Base-by-base conservation (phyloP, 2,329 filamentous ascomycete genomes). In the Cercospora berteroae region DNA sequence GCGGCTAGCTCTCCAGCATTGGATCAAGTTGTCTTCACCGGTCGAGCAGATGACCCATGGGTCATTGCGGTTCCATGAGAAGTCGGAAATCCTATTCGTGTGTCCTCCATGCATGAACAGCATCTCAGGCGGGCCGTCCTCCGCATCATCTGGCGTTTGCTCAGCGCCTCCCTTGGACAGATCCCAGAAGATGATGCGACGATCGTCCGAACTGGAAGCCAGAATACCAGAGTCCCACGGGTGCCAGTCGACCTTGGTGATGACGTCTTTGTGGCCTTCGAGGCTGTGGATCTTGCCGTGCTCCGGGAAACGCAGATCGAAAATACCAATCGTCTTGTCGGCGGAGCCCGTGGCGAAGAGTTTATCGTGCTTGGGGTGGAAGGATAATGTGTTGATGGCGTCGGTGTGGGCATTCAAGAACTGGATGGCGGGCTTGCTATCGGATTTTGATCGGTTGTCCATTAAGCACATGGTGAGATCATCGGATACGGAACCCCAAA, bases 101-200 rank as follows among this genome's bases (percentile, higher is more conserved):
- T 99, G 96, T 33, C 95, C 95, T 69, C 95, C 95, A 76, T 99
- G 95, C 94, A 99, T 98, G 81, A 99, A 99, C 1, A 99, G 83
- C 91, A 99, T 84, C 80, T 99, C 95, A 61, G 95, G 94, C 1
- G 94, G 92, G 0, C 95, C 95, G 77, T 99, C 95, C 74, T 98
- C 94, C 60, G 90, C 90, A 79, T 99, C 95, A 72, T 99, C 96
- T 2, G 93, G 93, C 10, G 92, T 90, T 80, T 98, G 95, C 81
- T 99, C 95, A 76, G 96, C 93, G 58, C 96, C 95, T 55, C 96
- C 90, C 64, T 90, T 88, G 74, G 92, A 94, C 55, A 98, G 84
- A 78, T 99, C 95, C 95, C 95, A 99, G 82, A 98, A 95, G 78
- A 96, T 90, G 71, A 99, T 91, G 73, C 96, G 88, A 57, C 95